A percentile compares a stretch with the other conserved stretches of the same genome.
Conservation (phyloP, 164 flowering plant species). For the Kingdonia uniflora region DNA sequence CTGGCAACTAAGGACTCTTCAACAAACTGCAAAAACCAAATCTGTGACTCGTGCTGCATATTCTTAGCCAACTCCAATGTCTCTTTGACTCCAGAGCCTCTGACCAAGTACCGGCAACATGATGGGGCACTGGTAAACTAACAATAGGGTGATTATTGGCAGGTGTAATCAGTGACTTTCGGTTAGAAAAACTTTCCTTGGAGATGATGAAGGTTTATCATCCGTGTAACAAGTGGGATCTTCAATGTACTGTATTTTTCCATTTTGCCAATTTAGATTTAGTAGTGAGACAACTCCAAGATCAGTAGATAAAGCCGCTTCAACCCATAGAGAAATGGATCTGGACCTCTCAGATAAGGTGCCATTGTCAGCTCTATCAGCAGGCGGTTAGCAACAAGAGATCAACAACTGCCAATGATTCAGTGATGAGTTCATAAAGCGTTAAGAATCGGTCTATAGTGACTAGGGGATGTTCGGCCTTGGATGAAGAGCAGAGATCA, state of each 20-base stretch:
- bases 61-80: conserved; percentile 42
- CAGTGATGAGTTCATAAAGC: conserved; percentile 44
- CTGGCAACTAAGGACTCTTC: conserved; percentile 79
- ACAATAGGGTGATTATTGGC: conserved; percentile 15
- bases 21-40: conserved; percentile 68
- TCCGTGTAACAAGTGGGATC: neutral
- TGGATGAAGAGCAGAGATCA: conserved; percentile 58
- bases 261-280: conserved; percentile 17
- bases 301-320: conserved; percentile 85
- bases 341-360: conserved; percentile 31
- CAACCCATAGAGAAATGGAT: conserved; percentile 63
- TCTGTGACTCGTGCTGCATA: conserved; percentile 58
- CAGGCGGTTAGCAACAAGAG: conserved; percentile 22
- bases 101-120: conserved; percentile 27
- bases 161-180: conserved; percentile 21
- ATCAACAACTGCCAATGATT: conserved; percentile 27
- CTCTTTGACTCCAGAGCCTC: conserved; percentile 53
- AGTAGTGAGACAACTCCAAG: conserved; percentile 63
- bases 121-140: conserved; percentile 9
- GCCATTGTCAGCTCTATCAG: conserved; percentile 10
- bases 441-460: conserved; percentile 61
- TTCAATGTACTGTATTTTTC: conserved; percentile 8
- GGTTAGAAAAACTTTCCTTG: conserved; percentile 25
- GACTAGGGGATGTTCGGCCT: conserved; percentile 61
- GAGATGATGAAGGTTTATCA: conserved; percentile 19